Evolutionary conservation across 495 filamentous ascomycete species (phyloP).

Genomic region (Umbilicaria muhlenbergii): DNA sequence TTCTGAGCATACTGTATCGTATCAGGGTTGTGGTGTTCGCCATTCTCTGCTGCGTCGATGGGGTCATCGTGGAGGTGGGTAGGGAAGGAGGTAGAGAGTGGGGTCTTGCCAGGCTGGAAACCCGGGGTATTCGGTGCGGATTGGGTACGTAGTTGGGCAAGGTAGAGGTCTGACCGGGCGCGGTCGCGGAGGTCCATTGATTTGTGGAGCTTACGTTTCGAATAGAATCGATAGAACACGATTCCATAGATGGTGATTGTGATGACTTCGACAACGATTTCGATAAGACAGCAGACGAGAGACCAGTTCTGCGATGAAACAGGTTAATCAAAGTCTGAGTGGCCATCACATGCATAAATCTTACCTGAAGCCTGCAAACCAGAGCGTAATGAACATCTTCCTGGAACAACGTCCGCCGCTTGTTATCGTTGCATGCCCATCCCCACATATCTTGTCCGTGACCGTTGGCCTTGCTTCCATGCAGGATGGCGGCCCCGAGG

Average conservation of each 20-base stretch:
- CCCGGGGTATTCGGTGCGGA: slow-evolving; percentile 91
- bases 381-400: slow-evolving; percentile 74
- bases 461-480: slow-evolving; percentile 55
- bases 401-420: slow-evolving; percentile 54
- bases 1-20: slow-evolving; percentile 31
- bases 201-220: slow-evolving; percentile 85
- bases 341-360: slow-evolving; percentile 8
- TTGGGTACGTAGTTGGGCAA: slow-evolving; percentile 82
- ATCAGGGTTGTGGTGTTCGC: slow-evolving; percentile 29
- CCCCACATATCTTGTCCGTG: slow-evolving; percentile 85
- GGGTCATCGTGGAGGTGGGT: slow-evolving; percentile 25
- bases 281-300: slow-evolving; percentile 91
- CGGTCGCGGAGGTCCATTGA: slow-evolving; percentile 92
- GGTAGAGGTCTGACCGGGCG: slow-evolving; percentile 85
- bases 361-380: slow-evolving; percentile 86
- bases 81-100: slow-evolving; percentile 30
- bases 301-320: slow-evolving; percentile 61
- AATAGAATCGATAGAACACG: slow-evolving; percentile 91
- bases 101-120: slow-evolving; percentile 39
- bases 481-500: slow-evolving; percentile 68
- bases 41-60: slow-evolving; percentile 41
- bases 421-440: slow-evolving; percentile 87
- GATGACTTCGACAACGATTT: slow-evolving; percentile 83
- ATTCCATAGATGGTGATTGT: slow-evolving; percentile 85
- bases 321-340: slow-evolving; percentile 5